A percentile compares a stretch with the other conserved stretches of the same genome.
Evolutionary conservation across 2,329 filamentous ascomycete genomes (phyloP).

Genomic region (Onygenales sp.): DNA sequence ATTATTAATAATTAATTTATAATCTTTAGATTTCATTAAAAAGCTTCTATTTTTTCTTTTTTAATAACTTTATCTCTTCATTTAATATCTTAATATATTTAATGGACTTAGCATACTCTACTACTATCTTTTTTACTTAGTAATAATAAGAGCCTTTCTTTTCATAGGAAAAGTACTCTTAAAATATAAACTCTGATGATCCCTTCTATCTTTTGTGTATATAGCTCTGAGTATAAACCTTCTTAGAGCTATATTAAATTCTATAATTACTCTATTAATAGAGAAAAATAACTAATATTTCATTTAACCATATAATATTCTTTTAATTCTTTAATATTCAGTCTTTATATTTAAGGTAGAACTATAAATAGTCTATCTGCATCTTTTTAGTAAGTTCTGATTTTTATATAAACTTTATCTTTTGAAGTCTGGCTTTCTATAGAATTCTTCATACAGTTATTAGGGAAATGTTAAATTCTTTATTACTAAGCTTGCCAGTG

Average conservation of each 20-base stretch:
- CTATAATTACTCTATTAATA: constrained; percentile 3
- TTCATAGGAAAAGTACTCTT: constrained; percentile 18
- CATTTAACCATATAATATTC: constrained; percentile 16
- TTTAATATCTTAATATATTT: constrained; percentile 13
- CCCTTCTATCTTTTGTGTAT: constrained; percentile 12
- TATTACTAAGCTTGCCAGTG: constrained; percentile 7
- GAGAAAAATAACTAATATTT: constrained; percentile 12
- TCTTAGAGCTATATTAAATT: constrained; percentile 6
- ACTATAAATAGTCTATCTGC: constrained; percentile 7
- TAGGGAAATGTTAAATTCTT: constrained; percentile 4
- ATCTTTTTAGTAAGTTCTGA: constrained; percentile 7
- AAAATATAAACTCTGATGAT: constrained; percentile 21
- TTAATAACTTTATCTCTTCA: constrained; percentile 7
- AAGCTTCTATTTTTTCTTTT: constrained; percentile 13
- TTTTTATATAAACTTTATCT: constrained; percentile 12
- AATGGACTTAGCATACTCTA: constrained; percentile 11
- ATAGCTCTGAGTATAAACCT: constrained; percentile 8
- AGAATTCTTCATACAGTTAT: constrained; percentile 6
- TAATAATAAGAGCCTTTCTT: constrained; percentile 19
- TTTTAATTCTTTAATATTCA: constrained; percentile 16
- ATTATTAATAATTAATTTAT: constrained; percentile 5
- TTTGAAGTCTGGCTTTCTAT: constrained; percentile 5
- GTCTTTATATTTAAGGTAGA: constrained; percentile 9
- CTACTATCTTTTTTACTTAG: constrained; percentile 11
- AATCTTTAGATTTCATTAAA: constrained; percentile 11